These are phyloP conservation scores for Salix arbutifolia DNA, from an alignment of 345 rosid genomes.

Conservation along the genomic window DNA sequence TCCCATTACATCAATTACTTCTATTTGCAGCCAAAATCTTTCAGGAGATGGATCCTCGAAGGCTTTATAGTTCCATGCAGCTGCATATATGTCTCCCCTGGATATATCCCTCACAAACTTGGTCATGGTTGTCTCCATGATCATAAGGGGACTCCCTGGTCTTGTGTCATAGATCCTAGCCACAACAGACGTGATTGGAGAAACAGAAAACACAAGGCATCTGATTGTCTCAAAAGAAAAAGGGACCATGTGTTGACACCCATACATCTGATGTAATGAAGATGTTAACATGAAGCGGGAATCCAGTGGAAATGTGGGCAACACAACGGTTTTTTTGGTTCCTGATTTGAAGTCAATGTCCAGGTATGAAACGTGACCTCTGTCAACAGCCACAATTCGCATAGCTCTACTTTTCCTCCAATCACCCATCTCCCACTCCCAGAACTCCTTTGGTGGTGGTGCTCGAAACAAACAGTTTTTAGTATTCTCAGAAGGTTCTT, in stretches of 20 bases:
- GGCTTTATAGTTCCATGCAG: slow-evolving; percentile 84
- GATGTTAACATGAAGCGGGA: slow-evolving; percentile 85
- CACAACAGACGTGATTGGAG: slow-evolving; percentile 57
- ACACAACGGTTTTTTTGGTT: slow-evolving; percentile 50
- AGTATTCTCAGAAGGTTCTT: slow-evolving; percentile 28
- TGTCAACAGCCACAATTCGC: slow-evolving; percentile 81
- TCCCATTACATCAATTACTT: slow-evolving; percentile 56
- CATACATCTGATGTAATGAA: slow-evolving; percentile 47
- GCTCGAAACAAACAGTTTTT: slow-evolving; percentile 64
- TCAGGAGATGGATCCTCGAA: slow-evolving; percentile 83
- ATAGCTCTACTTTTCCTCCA: slow-evolving; percentile 85
- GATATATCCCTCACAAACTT: slow-evolving; percentile 42
- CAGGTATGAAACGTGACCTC: slow-evolving; percentile 76
- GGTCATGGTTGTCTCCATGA: slow-evolving; percentile 72
- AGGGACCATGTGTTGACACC: slow-evolving; percentile 64
- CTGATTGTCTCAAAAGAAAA: slow-evolving; percentile 78
- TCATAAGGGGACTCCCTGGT: slow-evolving; percentile 49
- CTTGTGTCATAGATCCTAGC: slow-evolving; percentile 71
- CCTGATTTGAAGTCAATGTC: slow-evolving; percentile 66
- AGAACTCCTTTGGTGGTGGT: slow-evolving; percentile 51
- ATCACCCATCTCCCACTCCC: slow-evolving; percentile 99
- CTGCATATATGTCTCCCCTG: slow-evolving; percentile 64
- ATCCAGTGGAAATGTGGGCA: slow-evolving; percentile 91
- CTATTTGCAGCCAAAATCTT: slow-evolving; percentile 86
- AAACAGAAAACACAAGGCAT: slow-evolving; percentile 72